A percentile compares a stretch with the other conserved stretches of the same genome.
These are phyloP conservation scores for Botrytis fabae DNA, from an alignment of 2,329 filamentous ascomycete genomes.

Conservation along the genomic window DNA sequence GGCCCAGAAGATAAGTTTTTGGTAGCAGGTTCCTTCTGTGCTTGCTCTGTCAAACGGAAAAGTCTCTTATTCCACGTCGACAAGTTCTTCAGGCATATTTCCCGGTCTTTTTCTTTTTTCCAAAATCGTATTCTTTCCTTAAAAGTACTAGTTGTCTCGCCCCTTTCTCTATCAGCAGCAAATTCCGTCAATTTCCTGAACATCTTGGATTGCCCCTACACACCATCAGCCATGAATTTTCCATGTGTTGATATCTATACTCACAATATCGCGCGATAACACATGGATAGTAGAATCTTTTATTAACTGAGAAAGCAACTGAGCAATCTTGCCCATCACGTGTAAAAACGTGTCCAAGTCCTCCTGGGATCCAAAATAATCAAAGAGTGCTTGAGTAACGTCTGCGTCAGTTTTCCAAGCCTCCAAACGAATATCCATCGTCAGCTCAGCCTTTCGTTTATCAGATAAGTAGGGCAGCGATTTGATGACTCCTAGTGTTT, in stretches of 20 bases:
- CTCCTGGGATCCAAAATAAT: slow-evolving; percentile 3
- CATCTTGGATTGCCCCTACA: slow-evolving; percentile 2
- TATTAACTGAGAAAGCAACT: slow-evolving; percentile 10
- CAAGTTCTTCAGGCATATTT: slow-evolving; percentile 4
- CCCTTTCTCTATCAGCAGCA: not conserved
- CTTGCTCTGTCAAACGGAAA: slow-evolving; percentile 6
- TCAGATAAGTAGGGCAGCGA: not conserved
- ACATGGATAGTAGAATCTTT: slow-evolving; percentile 13
- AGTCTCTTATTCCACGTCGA: slow-evolving; percentile 9
- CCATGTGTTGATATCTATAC: not conserved
- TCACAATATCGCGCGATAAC: not conserved
- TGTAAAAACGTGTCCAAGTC: not conserved
- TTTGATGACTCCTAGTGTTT: slow-evolving; percentile 1
- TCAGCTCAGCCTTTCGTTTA: slow-evolving; percentile 1
- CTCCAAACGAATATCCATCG: slow-evolving; percentile 3
- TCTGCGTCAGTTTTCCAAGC: slow-evolving; percentile 7
- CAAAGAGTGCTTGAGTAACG: slow-evolving; percentile 8
- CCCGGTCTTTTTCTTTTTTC: slow-evolving; percentile 12
- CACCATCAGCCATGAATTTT: not conserved
- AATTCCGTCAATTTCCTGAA: not conserved
- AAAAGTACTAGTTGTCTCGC: not conserved
- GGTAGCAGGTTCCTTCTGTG: not conserved
- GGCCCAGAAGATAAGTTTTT: not conserved
- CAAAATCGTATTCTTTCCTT: slow-evolving; percentile 14
- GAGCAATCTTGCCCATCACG: slow-evolving; percentile 14